Evolutionary conservation across 805 yeast genomes (phyloP).

Genomic region (Ogataea paraovalis): DNA sequence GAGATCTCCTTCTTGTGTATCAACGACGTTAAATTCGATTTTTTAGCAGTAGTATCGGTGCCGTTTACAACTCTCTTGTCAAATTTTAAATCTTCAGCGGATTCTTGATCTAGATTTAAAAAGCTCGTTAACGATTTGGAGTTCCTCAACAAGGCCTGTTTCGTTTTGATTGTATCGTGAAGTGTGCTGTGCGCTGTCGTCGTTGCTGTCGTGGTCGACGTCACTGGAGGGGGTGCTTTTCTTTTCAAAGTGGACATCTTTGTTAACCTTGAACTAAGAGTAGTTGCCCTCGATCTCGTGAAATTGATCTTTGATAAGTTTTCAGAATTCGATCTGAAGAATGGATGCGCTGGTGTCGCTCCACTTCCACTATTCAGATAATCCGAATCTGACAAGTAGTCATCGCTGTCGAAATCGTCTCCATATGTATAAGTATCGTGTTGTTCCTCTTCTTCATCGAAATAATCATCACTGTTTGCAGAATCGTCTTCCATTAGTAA

Average conservation of each 20-base stretch:
- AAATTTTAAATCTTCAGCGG: not conserved
- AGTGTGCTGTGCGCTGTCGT: not conserved
- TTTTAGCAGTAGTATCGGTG: not conserved
- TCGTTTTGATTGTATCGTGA: conserved; percentile 2
- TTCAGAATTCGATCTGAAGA: conserved; percentile 5
- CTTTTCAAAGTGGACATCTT: conserved; percentile 1
- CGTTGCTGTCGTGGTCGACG: too few species aligned
- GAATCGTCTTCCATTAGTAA: conserved; percentile 25
- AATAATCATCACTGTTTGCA: conserved; percentile 28
- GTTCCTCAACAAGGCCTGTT: conserved; percentile 17
- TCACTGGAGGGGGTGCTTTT: conserved; percentile 1
- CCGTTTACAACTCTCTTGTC: not conserved
- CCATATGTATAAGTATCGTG: conserved; percentile 9
- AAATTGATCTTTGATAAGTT: conserved; percentile 19
- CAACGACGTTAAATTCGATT: conserved; percentile 40
- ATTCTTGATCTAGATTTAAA: conserved; percentile 1
- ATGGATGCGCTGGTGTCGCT: not conserved
- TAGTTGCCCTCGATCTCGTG: conserved; percentile 11
- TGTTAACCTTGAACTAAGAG: conserved; percentile 2
- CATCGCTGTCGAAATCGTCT: conserved; percentile 26
- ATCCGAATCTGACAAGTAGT: conserved; percentile 26
- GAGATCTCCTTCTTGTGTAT: conserved; percentile 43
- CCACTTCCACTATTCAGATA: conserved; percentile 6
- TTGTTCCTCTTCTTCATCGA: conserved; percentile 3
- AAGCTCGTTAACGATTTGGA: conserved; percentile 7